Percentiles rank a stretch among this genome's conserved stretches.
Evolutionary conservation across 352 stramenopile genomes (phyloP).

Genomic region (Globisporangium spiculum): DNA sequence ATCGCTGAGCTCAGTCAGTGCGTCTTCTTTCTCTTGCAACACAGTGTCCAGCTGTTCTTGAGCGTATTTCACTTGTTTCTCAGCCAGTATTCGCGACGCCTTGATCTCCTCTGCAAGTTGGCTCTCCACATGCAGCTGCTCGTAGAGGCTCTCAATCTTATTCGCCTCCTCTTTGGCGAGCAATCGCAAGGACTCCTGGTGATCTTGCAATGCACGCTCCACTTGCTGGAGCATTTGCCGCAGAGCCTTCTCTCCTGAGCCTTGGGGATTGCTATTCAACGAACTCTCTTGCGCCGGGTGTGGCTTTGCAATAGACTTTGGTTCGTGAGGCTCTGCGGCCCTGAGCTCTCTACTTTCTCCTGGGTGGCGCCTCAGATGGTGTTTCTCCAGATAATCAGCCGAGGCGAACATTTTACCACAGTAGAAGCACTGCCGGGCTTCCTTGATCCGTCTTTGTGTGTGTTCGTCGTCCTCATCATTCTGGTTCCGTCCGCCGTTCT

Average conservation of each 20-base stretch:
- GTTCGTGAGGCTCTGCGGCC: background rate
- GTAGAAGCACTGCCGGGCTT: slow-evolving; percentile 50
- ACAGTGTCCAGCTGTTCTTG: slow-evolving; percentile 39
- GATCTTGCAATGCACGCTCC: slow-evolving; percentile 39
- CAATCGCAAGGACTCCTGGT: slow-evolving; percentile 46
- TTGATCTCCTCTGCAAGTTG: slow-evolving; percentile 46
- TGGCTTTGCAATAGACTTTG: background rate
- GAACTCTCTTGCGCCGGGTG: slow-evolving; percentile 8
- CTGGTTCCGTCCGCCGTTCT: slow-evolving; percentile 1
- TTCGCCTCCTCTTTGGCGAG: slow-evolving; percentile 41
- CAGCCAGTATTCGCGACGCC: slow-evolving; percentile 20
- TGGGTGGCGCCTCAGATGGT: slow-evolving; percentile 48
- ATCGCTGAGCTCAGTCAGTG: slow-evolving; percentile 30
- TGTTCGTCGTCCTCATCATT: slow-evolving; percentile 7
- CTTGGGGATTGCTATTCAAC: slow-evolving; percentile 5
- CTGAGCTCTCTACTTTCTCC: slow-evolving; percentile 23
- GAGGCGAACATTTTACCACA: slow-evolving; percentile 77
- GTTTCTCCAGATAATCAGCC: slow-evolving; percentile 55
- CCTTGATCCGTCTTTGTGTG: slow-evolving; percentile 20
- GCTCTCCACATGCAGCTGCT: slow-evolving; percentile 46
- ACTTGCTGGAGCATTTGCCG: slow-evolving; percentile 55
- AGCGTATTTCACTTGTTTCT: slow-evolving; percentile 29
- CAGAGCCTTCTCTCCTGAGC: slow-evolving; percentile 21
- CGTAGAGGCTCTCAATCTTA: slow-evolving; percentile 54
- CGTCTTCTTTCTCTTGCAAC: slow-evolving; percentile 31